Evolutionary conservation across 306 rosid genomes (phyloP), one percentile per base, ranked within the genome.

Genomic region (Lotus japonicus): DNA sequence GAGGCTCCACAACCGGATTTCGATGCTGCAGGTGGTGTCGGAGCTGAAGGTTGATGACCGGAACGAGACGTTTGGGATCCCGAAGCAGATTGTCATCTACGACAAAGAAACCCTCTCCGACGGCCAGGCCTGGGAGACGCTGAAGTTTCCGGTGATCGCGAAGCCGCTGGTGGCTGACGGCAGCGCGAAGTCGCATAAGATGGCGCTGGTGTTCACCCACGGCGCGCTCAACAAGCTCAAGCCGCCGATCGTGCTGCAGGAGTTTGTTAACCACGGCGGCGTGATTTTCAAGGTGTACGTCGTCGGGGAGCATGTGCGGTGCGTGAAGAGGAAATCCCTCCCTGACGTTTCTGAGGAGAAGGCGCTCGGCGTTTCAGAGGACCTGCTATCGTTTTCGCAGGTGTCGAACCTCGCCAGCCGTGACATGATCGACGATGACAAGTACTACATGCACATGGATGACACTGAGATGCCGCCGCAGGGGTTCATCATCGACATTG

Each of bases 101-200:
- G 98, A 92, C 69, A 85, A 77, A 74, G 92, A 86, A 44, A 85
- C 94, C 0, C 83, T 92, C 3, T 48, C 77, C 17, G 95, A 89
- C 49, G 76, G 70, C 0, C 91, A 70, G 59, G 80, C 87, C 0
- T 85, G 90, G 84, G 96, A 84, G 73, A 77, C 75, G 1, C 66
- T 92, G 35, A 92, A 85, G 84, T 89, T 89, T 39, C 98, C 98
- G 61, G 87, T 89, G 41, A 85, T 92, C 7, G 87, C 95, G 12
- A 92, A 92, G 77, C 98, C 98, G 2, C 60, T 87, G 7, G 98
- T 89, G 0, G 96, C 98, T 0, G 98, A 92, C 64, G 98, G 98
- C 2, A 87, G 95, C 68, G 98, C 96, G 10, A 87, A 83, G 73
- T 89, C 98, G 46, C 98, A 92, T 68, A 85, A 87, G 74, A 92